Base-by-base conservation (phyloP, 2,329 filamentous ascomycete genomes). In the Venturia aucupariae region DNA sequence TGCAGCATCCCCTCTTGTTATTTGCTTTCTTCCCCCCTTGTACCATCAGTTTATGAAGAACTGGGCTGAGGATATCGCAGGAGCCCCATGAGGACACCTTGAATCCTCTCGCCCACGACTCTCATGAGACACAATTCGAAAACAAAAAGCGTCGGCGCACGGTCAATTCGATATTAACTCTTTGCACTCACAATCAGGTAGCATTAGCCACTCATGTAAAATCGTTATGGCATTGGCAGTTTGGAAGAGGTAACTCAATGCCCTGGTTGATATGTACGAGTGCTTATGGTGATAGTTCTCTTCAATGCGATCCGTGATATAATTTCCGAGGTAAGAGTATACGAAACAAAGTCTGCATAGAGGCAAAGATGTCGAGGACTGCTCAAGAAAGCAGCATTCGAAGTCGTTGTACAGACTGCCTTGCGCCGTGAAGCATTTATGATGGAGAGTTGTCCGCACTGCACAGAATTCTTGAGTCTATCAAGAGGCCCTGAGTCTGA, bases 41-140 rank as follows among this genome's bases (percentile, higher is more conserved):
- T 57, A 57, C 30, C 30, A 35, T 57, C 51, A 57, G 3, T 35
- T 35, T 4, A 57, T 35, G 51, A 57, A 57, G 51, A 57, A 57
- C 27, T 57, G 51, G 51, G 51, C 51, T 57, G 51, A 57, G 51
- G 51, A 57, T 57, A 57, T 57, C 19, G 51, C 51, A 57, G 51
- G 51, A 57, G 27, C 27, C 48, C 46, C 46, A 51, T 24, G 22
- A 27, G 46, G 22, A 51, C 46, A 51, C 6, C 46, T 10, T 57
- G 51, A 57, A 35, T 35, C 51, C 51, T 48, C 44, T 32, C 30
- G 19, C 51, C 51, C 51, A 57, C 51, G 51, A 35, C 51, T 57
- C 51, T 57, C 30, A 22, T 57, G 51, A 35, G 48, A 57, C 27
- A 57, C 51, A 32, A 32, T 19, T 57, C 51, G 15, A 35, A 19